Evolutionary conservation across 371 early-diverging fungal species (phyloP), one percentile per base, ranked within the genome.

Genomic region (Choanephora cucurbitarum): DNA sequence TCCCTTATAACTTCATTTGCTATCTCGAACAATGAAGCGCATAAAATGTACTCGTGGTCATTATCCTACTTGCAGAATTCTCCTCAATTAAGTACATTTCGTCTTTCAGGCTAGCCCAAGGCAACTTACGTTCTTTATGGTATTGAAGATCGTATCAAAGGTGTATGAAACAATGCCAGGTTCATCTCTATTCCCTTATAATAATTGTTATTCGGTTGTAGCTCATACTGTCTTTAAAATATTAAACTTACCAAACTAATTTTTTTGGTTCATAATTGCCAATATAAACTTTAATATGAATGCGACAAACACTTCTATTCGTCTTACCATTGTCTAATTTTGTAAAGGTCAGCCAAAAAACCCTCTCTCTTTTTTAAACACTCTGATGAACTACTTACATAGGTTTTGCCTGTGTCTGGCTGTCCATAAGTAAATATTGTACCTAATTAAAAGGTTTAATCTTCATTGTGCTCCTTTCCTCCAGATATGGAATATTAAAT

Each of bases 1-100:
- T 96, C 95, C 13, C 82, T 78, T 44, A 94, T 85, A 9, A 77
- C 82, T 60, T 99, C 99, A 70, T 94, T 95, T 69, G 96, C 95
- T 45, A 99, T 96, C 68, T 99, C 99, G 50, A 97, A 61, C 64
- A 92, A 99, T 2, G 65, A 55, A 3, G 51, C 10, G 21, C 45
- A 47, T n/a, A 65, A 22, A 31, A 54, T 44, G 41, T 49, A 58
- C 44, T 69, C 51, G 42, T 57, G 52, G 14, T 50, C 37, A 22
- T 32, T 13, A 13, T 55, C 49, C 60, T 62, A 46, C 5, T 28
- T 28, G 28, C 5, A 28, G 28, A 28, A 28, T 5, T 28, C 7
- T 19, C 14, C 13, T 3, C 14, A 42, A 3, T 15, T 28, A 11
- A 37, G 37, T 11, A 28, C 34, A 24, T 31, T 31, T 28, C n/a